Evolutionary conservation across 805 yeast genomes (phyloP), one percentile per base, ranked within the genome.

Genomic region (Candida verbasci): DNA sequence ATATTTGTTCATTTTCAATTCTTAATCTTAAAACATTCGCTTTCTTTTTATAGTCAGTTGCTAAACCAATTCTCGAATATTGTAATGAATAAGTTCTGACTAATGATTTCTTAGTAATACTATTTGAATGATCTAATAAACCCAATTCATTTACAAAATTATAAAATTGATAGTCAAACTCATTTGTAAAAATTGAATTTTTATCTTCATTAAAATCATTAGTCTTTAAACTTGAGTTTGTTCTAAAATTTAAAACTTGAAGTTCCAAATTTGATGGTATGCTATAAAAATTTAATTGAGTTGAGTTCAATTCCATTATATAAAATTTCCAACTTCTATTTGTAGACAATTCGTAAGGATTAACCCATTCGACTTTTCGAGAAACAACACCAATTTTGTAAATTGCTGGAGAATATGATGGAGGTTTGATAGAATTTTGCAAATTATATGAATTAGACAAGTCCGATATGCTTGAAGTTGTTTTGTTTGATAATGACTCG

Each of bases 61-160:
- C 96, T 10, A 87, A 64, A 0, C 98, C 98, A 30, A 86, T 61
- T 48, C 72, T 79, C 9, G 93, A 89, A 59, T 81, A 80, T 58
- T 93, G 97, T 25, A 91, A 67, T 2, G 96, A 79, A 56, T 78
- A 89, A 0, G 87, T 75, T 44, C 80, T 70, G n/a, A 73, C 47
- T 21, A 83, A 53, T 34, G 56, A 69, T 29, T 42, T 50, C 17
- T 37, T 18, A 10, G 22, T 31, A 2, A 24, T 9, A 15, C 20
- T 21, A n/a, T 34, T 17, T n/a, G n/a, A n/a, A n/a, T n/a, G n/a
- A 18, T 35, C 32, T 9, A 50, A 25, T n/a, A 53, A 29, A 9
- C 50, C 50, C 23, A 58, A 43, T 9, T 52, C 43, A 21, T 43
- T 47, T 33, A 60, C 56, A 25, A 36, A 48, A 29, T 51, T 51